Base-by-base conservation (phyloP, 2,329 filamentous ascomycete species). In the Aspergillus chevalieri region DNA sequence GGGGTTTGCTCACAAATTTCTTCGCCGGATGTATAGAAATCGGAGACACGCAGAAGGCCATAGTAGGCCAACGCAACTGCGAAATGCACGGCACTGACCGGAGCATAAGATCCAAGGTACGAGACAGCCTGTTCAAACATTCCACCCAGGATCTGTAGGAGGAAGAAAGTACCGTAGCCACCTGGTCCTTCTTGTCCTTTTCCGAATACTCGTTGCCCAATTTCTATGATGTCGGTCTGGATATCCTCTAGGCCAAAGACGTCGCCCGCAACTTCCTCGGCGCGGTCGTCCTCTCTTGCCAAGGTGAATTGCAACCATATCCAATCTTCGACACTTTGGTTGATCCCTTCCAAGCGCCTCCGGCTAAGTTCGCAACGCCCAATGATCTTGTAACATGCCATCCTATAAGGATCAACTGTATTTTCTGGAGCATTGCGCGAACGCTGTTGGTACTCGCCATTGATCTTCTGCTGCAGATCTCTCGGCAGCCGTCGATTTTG, bases 361-460 rank as follows among this genome's bases (percentile, higher is more conserved):
- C 76, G 74, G 44, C 69, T 74, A 51, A 85, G 71, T 55, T 85
- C 82, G 62, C 82, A 85, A 45, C 82, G 89, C 43, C 94, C 93
- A 59, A 98, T 86, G 53, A 98, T 85, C 77, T 98, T 97, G 78
- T 97, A 97, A 68, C 93, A 96, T 44, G 92, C 91, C 83, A 95
- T 91, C 47, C 90, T 85, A 74, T 94, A 98, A 22, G 93, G 93
- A 66, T 98, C 93, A 55, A 94, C 84, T 1, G 88, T 87, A 64
- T 91, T 86, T 51, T 93, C 88, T 0, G 89, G 87, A 0, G 88
- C 88, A 61, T 94, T 89, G 56, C 89, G 85, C 22, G 85, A 81
- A 43, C 90, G 85, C 66, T 94, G 88, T 46, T 86, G 86, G 69
- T 94, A 96, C 65, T 96, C 91, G 55, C 87, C 89, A 58, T 87